phyloP scores from a whole-genome alignment of 2,329 filamentous ascomycete genomes.

The Aureobasidium sp. region DNA sequence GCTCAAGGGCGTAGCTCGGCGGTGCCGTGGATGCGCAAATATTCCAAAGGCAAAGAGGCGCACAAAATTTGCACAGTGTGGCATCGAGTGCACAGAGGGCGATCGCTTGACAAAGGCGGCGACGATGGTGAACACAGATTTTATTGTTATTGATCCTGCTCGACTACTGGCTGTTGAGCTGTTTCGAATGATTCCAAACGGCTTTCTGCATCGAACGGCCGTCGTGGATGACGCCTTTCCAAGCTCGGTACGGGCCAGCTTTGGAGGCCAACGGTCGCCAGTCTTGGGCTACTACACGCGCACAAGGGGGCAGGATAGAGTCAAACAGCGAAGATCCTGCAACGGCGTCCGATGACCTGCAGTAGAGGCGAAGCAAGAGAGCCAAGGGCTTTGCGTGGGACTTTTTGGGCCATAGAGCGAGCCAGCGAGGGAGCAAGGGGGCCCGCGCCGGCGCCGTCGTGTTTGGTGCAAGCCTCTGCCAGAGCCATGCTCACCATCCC shows the following conservation, averaged over 20 bases:
- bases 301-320: neutral
- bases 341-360: conserved; percentile 16
- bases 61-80: conserved; percentile 10
- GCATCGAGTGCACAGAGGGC: neutral
- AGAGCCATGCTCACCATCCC: conserved; percentile 12
- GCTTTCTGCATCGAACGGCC: conserved; percentile 1
- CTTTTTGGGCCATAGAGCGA: neutral
- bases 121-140: conserved; percentile 10
- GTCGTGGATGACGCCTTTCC: conserved; percentile 13
- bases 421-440: neutral
- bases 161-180: conserved; percentile 14
- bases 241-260: conserved; percentile 1
- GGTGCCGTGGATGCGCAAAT: neutral
- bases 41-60: conserved; percentile 5
- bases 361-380: conserved; percentile 11
- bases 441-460: conserved; percentile 14
- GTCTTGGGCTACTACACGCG: neutral
- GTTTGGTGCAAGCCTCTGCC: conserved; percentile 9
- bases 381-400: neutral
- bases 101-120: neutral
- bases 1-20: conserved; percentile 6
- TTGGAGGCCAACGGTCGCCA: neutral
- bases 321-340: conserved; percentile 1
- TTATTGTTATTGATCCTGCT: conserved; percentile 10
- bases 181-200: conserved; percentile 14